Conservation (phyloP, 2,329 filamentous ascomycete genomes). For the Camptophora hylomeconis region DNA sequence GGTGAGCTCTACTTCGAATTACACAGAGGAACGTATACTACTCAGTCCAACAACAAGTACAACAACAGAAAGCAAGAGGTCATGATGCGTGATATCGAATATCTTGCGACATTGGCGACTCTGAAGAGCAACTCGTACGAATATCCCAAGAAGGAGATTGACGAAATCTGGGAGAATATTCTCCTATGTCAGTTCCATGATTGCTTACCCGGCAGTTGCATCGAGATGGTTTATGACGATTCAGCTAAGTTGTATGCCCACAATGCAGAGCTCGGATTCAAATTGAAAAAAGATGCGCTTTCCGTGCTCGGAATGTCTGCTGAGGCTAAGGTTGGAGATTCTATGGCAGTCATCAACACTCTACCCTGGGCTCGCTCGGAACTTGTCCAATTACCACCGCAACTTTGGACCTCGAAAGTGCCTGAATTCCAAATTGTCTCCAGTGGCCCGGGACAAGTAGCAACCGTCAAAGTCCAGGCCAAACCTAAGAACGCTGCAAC, state of each 20-base stretch:
- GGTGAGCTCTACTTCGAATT: slow-evolving; percentile 97
- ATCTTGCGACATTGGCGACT: slow-evolving; percentile 73
- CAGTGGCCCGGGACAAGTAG: slow-evolving; percentile 33
- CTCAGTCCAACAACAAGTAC: slow-evolving; percentile 91
- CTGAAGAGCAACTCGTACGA: slow-evolving; percentile 60
- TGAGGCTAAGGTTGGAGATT: slow-evolving; percentile 26
- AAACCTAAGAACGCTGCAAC: slow-evolving; percentile 24
- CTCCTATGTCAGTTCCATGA: slow-evolving; percentile 96
- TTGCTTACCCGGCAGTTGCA: slow-evolving; percentile 84
- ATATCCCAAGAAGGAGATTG: slow-evolving; percentile 88
- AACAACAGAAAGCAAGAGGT: slow-evolving; percentile 83
- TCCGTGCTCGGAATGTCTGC: slow-evolving; percentile 50
- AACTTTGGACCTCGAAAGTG: slow-evolving; percentile 11
- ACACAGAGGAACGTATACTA: slow-evolving; percentile 93
- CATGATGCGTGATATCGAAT: slow-evolving; percentile 75
- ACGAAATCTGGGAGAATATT: slow-evolving; percentile 88
- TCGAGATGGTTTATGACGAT: slow-evolving; percentile 97
- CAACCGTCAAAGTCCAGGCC: slow-evolving; percentile 19
- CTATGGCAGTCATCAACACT: slow-evolving; percentile 63
- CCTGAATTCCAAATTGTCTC: slow-evolving; percentile 30
- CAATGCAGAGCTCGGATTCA: slow-evolving; percentile 65
- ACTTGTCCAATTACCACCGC: slow-evolving; percentile 49
- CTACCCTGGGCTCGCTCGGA: slow-evolving; percentile 74
- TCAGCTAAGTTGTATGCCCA: slow-evolving; percentile 79
- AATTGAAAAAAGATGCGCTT: slow-evolving; percentile 57